Evolutionary conservation across 139 green algal species (phyloP), one percentile per base, ranked within the genome.

Genomic region (Chlamydomonas incerta): DNA sequence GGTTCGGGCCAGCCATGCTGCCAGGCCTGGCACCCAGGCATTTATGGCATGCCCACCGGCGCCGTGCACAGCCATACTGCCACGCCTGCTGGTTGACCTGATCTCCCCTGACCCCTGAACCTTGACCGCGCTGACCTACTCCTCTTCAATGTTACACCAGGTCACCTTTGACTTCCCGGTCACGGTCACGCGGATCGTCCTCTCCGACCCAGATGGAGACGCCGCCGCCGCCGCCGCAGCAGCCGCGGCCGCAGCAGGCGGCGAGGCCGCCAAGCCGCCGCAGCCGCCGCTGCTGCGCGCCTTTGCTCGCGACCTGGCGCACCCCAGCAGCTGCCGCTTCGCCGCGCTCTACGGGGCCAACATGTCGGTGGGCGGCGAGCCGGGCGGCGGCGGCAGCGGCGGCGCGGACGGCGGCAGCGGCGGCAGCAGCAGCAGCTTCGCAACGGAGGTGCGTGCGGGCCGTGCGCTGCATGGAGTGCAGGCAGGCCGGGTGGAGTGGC

Each of bases 231-330:
- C 41, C 13, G 6, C 24, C 26, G 17, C 57, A n/a, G 17, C 29
- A 17, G 50, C 50, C 50, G 24, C 66, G 69, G 17, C 29, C 9
- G 50, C 50, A 33, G 24, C 66, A 60, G 41, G 41, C 41, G 41
- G 41, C 41, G 41, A 50, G 8, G 41, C 41, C 41, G 41, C 41
- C 41, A 50, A n/a, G 15, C 41, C 17, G 6, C 24, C 35, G 17
- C 57, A n/a, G 17, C 29, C 29, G 50, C 50, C 67, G 24, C 66
- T 76, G 50, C 67, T 85, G 33, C 66, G 80, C 10, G 66, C 26
- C 21, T 85, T 85, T 58, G 80, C 80, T 13, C 80, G 80, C 23
- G 80, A 85, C 80, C 68, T 85, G 67, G 20, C 28, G 50, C 50
- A 77, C 47, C 80, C 80, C 33, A 23, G 50, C 9, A 31, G n/a